Evolutionary conservation across 768 basidiomycete genomes (phyloP), one percentile per base, ranked within the genome.

Genomic region (Macrolepiota albuminosa): DNA sequence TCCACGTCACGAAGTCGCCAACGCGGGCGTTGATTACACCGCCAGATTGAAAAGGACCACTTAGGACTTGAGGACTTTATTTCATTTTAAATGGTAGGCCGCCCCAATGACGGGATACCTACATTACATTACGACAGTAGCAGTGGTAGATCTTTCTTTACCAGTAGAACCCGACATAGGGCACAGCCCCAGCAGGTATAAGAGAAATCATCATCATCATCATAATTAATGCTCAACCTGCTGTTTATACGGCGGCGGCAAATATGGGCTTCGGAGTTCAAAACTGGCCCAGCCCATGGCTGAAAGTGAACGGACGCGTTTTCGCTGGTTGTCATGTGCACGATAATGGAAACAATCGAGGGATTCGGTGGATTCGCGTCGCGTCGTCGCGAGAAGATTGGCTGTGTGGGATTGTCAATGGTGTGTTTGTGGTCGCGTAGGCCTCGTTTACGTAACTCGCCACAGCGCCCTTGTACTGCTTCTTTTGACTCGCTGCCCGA

Each of bases 361-460:
- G 10, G 29, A 54, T 4, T 54, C 6, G 7, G 29, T 33, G 29
- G 40, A 43, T 31, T 54, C 53, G 10, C 40, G 26, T 21, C 21
- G 21, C 21, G 21, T 37, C 39, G 18, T 40, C 26, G 39, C 39
- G 29, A 54, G 18, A 42, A 54, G 14, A 29, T n/a, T 26, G 45
- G 13, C 11, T 47, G 29, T 29, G 16, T 57, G 24, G 9, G 36
- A 39, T 36, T 18, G 56, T 37, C 21, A 37, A 39, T 10, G 24
- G 34, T 24, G 47, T 18, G 18, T 39, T 39, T 26, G 36, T n/a
- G 39, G 39, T 31, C 42, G 42, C 50, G 50, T 14, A 54, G 40
- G 39, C 24, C 16, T 26, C 52, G 56, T 24, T 63, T 63, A 63
- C 62, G 56, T 63, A 63, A 63, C 53, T 58, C 59, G 61, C 61